A percentile compares a stretch with the other conserved stretches of the same genome.
Evolutionary conservation across 176 grass and related monocot species (phyloP).

Genomic region (Oryza glumipatula): DNA sequence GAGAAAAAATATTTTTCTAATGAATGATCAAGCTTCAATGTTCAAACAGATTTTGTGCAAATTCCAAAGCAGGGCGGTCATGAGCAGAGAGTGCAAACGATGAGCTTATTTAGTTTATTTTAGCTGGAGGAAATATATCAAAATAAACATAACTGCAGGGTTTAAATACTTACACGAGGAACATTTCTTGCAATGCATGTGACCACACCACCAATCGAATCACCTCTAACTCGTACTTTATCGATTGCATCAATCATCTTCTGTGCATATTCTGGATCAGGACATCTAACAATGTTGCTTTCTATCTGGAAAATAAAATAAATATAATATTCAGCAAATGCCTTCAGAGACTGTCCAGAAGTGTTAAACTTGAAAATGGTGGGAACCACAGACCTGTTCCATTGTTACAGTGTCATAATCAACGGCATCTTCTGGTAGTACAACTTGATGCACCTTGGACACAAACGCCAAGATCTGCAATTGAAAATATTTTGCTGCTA

Average conservation of each 20-base stretch:
- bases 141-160: slow-evolving; percentile 27
- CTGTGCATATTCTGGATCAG: slow-evolving; percentile 90
- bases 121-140: background rate
- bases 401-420: slow-evolving; percentile 80
- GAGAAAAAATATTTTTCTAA: background rate
- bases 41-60: slow-evolving; percentile 26
- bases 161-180: slow-evolving; percentile 75
- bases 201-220: slow-evolving; percentile 93
- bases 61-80: background rate
- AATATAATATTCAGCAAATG: slow-evolving; percentile 48
- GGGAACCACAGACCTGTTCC: slow-evolving; percentile 68
- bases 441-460: slow-evolving; percentile 96
- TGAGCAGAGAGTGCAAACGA: background rate
- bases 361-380: slow-evolving; percentile 12
- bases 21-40: slow-evolving; percentile 2
- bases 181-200: slow-evolving; percentile 99
- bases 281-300: slow-evolving; percentile 96
- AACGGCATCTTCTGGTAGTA: slow-evolving; percentile 83
- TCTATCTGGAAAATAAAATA: slow-evolving; percentile 74
- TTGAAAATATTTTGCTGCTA: slow-evolving; percentile 7
- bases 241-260: slow-evolving; percentile 99
- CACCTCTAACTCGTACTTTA: slow-evolving; percentile 77
- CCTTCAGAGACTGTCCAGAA: slow-evolving; percentile 1
- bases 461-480: slow-evolving; percentile 88
- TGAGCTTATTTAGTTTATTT: slow-evolving; percentile 13